Percentiles rank a stretch among this genome's conserved stretches.
These are phyloP conservation scores for Trichosporon ovoides DNA, from an alignment of 1,284 basidiomycete genomes.

Conservation along the genomic window DNA sequence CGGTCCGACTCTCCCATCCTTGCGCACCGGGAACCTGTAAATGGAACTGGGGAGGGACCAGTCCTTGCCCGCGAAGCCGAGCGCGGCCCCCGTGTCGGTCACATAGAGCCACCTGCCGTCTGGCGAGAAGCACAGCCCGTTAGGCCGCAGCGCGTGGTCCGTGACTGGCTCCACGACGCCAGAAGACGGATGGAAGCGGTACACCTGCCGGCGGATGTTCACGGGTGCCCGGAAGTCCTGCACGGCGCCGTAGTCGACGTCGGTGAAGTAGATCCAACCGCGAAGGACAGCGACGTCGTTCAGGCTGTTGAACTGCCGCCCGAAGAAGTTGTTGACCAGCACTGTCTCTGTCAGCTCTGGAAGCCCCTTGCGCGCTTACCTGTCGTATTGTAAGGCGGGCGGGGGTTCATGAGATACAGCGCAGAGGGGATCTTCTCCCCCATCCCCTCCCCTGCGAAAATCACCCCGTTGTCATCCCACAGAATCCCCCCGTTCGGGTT, in stretches of 20 bases:
- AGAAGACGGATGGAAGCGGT: constrained; percentile 61
- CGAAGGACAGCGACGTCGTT: constrained; percentile 73
- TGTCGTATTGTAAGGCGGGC: constrained; percentile 59
- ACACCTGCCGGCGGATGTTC: constrained; percentile 65
- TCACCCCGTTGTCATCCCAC: constrained; percentile 52
- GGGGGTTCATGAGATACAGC: constrained; percentile 62
- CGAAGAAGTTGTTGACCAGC: constrained; percentile 64
- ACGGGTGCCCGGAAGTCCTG: constrained; percentile 59
- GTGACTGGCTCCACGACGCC: constrained; percentile 63
- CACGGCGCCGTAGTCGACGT: constrained; percentile 56
- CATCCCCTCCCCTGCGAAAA: constrained; percentile 65
- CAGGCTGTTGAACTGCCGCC: constrained; percentile 72
- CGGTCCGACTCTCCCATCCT: constrained; percentile 58
- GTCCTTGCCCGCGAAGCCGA: constrained; percentile 57
- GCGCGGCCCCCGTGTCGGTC: constrained; percentile 16
- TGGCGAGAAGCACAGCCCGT: constrained; percentile 56
- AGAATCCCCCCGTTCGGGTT: constrained; percentile 72
- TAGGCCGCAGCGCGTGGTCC: constrained; percentile 56
- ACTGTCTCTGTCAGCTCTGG: too few relatives aligned
- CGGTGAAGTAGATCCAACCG: constrained; percentile 37
- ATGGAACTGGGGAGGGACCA: constrained; percentile 63
- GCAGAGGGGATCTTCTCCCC: constrained; percentile 58
- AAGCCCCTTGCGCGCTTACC: too few relatives aligned
- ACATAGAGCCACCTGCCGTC: constrained; percentile 66
- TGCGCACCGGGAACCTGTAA: constrained; percentile 52